A percentile compares a stretch with the other conserved stretches of the same genome.
Evolutionary conservation across 2,329 filamentous ascomycete species (phyloP).

Genomic region (Zymoseptoria passerinii): DNA sequence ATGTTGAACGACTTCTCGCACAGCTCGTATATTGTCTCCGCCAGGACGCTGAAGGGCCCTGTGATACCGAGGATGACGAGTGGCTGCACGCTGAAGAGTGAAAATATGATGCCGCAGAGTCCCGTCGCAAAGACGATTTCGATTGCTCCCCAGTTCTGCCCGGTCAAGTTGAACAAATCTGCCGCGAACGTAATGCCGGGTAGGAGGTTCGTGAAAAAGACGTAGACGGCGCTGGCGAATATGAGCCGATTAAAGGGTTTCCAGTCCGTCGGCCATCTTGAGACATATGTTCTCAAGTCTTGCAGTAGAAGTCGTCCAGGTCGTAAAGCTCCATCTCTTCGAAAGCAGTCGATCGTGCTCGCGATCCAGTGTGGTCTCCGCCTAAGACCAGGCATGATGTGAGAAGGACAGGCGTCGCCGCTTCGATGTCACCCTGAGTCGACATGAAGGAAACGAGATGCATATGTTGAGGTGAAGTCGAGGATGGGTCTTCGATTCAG

Average conservation of each 20-base stretch:
- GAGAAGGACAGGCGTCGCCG: too few species aligned
- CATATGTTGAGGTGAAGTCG: too few species aligned
- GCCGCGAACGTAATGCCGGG: constrained; percentile 61
- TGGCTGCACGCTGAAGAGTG: constrained; percentile 53
- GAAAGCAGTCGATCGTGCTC: too few species aligned
- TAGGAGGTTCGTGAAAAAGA: constrained; percentile 60
- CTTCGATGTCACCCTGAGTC: too few species aligned
- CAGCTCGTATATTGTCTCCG: too few species aligned
- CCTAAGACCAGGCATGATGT: too few species aligned
- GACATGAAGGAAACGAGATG: too few species aligned
- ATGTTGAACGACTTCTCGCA: constrained; percentile 40
- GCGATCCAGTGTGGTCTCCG: too few species aligned
- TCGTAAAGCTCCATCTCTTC: constrained; percentile 8
- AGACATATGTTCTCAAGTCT: constrained; percentile 24
- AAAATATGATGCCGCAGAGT: constrained; percentile 55
- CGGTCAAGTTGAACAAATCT: constrained; percentile 55
- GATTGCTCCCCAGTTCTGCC: constrained; percentile 56
- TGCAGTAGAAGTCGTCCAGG: constrained; percentile 29
- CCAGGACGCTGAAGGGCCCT: too few species aligned
- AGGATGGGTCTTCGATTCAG: too few species aligned
- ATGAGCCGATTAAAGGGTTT: constrained; percentile 54
- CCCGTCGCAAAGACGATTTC: constrained; percentile 61
- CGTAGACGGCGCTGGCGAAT: constrained; percentile 55
- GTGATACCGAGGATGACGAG: constrained; percentile 39
- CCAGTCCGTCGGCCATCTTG: constrained; percentile 30